These are phyloP conservation scores for Elsinoe fawcettii DNA, from an alignment of 2,329 filamentous ascomycete genomes.

Conservation along the genomic window DNA sequence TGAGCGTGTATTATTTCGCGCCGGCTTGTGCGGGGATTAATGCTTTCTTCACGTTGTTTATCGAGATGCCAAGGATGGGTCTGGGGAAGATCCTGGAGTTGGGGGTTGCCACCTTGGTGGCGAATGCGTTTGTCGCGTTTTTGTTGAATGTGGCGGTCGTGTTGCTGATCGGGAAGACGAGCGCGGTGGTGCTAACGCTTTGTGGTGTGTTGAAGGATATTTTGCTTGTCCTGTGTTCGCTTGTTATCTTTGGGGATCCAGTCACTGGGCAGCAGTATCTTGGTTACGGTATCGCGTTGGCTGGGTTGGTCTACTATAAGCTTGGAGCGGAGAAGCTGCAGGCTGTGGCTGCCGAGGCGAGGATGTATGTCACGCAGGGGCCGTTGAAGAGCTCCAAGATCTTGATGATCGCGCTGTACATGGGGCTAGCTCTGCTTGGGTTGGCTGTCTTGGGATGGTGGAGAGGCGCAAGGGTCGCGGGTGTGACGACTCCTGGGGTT, in stretches of 20 bases:
- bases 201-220: conserved; percentile 86
- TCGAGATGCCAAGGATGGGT: conserved; percentile 63
- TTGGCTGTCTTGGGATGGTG: neutral
- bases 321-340: conserved; percentile 75
- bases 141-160: conserved; percentile 78
- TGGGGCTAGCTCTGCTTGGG: neutral
- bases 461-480: neutral
- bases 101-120: conserved; percentile 62
- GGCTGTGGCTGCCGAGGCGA: conserved; percentile 29
- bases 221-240: conserved; percentile 69
- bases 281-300: conserved; percentile 72
- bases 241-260: conserved; percentile 72
- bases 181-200: conserved; percentile 75
- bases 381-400: neutral
- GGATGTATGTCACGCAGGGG: neutral
- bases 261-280: conserved; percentile 71
- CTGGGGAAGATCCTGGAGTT: conserved; percentile 66
- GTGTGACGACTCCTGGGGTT: neutral
- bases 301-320: conserved; percentile 79
- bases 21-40: conserved; percentile 80
- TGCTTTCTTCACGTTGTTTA: conserved; percentile 61
- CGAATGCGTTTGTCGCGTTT: conserved; percentile 73
- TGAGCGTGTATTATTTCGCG: conserved; percentile 85
- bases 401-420: neutral
- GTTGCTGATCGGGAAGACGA: conserved; percentile 84